Evolutionary conservation across 306 rosid species (phyloP).

Genomic region (Quercus gilva): DNA sequence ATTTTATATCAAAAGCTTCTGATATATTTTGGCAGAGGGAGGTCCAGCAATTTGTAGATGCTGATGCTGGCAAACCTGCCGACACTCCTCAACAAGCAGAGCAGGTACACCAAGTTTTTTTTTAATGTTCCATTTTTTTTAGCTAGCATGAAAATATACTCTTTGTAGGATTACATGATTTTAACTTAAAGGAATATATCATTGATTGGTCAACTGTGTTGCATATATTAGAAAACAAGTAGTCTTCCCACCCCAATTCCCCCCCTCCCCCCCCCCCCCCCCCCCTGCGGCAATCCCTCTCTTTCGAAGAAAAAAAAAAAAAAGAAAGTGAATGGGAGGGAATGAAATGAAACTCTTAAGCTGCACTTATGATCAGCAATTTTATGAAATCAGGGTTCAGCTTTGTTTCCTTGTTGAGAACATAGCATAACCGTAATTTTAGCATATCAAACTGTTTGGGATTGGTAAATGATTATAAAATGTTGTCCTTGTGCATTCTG

Average conservation of each 20-base stretch:
- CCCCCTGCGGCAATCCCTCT: too few relatives aligned
- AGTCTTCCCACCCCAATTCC: not conserved
- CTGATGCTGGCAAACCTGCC: conserved; percentile 24
- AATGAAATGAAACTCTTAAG: not conserved
- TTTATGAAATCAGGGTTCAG: too few relatives aligned
- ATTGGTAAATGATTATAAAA: too few relatives aligned
- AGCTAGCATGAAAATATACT: not conserved
- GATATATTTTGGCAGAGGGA: conserved; percentile 78
- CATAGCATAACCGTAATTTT: too few relatives aligned
- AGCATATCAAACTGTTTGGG: too few relatives aligned
- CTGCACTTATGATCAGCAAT: too few relatives aligned
- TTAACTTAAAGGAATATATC: not conserved
- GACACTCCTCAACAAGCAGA: conserved; percentile 36
- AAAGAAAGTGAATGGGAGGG: too few relatives aligned
- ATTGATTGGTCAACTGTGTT: not conserved
- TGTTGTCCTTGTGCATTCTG: too few relatives aligned
- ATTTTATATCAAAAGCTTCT: conserved; percentile 69
- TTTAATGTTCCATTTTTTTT: not conserved
- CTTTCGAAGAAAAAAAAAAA: not conserved
- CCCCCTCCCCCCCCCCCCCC: too few relatives aligned
- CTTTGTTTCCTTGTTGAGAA: too few relatives aligned
- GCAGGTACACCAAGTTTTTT: conserved; percentile 36
- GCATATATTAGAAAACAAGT: not conserved
- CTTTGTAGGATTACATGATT: not conserved
- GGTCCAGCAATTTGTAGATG: conserved; percentile 29